Conservation (phyloP, 1,139 yeast species). For the Torulaspora pretoriensis region DNA sequence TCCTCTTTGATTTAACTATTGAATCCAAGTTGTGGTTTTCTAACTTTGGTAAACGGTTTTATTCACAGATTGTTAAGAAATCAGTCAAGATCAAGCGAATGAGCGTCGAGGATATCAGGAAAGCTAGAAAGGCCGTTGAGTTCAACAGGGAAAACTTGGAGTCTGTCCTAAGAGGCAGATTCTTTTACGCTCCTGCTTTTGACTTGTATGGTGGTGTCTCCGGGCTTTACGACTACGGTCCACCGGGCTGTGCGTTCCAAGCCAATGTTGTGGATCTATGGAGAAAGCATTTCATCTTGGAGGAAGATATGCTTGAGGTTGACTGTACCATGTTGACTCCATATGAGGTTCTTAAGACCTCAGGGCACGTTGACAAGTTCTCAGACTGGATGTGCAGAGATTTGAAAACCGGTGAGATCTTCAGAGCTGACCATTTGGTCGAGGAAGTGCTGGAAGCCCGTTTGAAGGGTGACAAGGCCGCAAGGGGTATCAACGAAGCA, state of each 20-base stretch:
- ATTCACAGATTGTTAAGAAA: conserved; percentile 29
- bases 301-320: conserved; percentile 98
- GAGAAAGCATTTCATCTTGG: conserved; percentile 96
- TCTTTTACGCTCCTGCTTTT: conserved; percentile 95
- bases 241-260: conserved; percentile 98
- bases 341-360: conserved; percentile 92
- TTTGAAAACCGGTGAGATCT: conserved; percentile 91
- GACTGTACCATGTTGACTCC: conserved; percentile 98
- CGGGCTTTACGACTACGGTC: conserved; percentile 97
- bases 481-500: conserved; percentile 66
- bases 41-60: conserved; percentile 26
- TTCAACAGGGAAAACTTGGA: conserved; percentile 86
- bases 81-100: conserved; percentile 31
- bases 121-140: conserved; percentile 44
- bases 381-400: conserved; percentile 99
- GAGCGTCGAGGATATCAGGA: conserved; percentile 33
- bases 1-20: not conserved
- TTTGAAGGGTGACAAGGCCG: conserved; percentile 92
- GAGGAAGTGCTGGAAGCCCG: conserved; percentile 96
- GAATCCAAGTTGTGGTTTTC: conserved; percentile 28
- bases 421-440: conserved; percentile 96
- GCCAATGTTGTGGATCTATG: conserved; percentile 91
- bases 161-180: conserved; percentile 87
- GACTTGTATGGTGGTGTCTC: conserved; percentile 98
- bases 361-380: conserved; percentile 98